Base-by-base conservation (phyloP, 148 eudicot genomes). In the Beta vulgaris region DNA sequence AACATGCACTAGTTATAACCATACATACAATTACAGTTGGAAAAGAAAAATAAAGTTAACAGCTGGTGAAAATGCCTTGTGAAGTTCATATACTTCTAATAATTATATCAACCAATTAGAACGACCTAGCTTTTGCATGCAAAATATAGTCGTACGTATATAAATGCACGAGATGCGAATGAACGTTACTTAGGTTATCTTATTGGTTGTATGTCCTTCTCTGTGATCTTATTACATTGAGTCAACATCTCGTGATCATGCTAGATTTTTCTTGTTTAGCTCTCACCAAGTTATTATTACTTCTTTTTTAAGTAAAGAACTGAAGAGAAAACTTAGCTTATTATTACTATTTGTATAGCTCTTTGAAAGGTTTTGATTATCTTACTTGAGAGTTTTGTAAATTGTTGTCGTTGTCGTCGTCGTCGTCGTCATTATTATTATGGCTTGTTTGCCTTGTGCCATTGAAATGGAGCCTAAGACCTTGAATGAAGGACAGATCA, bases 401-500 rank as follows among this genome's bases (percentile, higher is more conserved):
- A n/a, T n/a, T n/a, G n/a, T n/a, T n/a, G n/a, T n/a, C n/a, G n/a
- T n/a, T n/a, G n/a, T n/a, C n/a, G n/a, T n/a, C 0, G 18, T 72
- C 8, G 21, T 79, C 18, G 2, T 36, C 15, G 4, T 21, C 6
- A 37, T 18, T 12, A 32, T n/a, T 18, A 34, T 15, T 11, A 81
- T 81, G 83, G 77, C 80, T 66, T 72, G 69, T 40, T 32, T 77
- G n/a, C 79, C 76, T 36, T 81, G 80, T 68, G 70, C 83, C 64
- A 81, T 81, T 37, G 83, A 81, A 72, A 72, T 81, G 80, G 83
- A 81, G 83, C 83, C 83, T 68, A 81, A 81, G 69, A 81, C 83
- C 31, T 66, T 81, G 62, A 81, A 46, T 19, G 77, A 76, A 1
- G 44, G 23, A 35, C 77, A 81, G 58, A 67, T 81, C 65, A 72